A percentile compares a stretch with the other conserved stretches of the same genome.
Evolutionary conservation across 1,139 yeast species (phyloP).

Genomic region (Candida tropicalis): DNA sequence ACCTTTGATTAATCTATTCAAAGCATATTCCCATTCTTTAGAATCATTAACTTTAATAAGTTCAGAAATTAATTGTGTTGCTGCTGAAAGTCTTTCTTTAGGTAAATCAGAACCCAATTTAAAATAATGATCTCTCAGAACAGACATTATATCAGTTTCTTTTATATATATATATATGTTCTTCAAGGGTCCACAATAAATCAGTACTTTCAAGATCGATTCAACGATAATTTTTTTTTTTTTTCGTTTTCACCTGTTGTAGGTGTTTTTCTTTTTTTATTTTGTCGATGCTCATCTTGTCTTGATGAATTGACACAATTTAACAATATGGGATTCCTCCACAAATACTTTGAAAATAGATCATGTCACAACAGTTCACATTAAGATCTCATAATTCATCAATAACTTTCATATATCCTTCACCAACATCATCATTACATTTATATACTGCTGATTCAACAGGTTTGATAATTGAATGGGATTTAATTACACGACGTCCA

Average conservation of each 20-base stretch:
- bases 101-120: conserved; percentile 77
- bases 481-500: conserved; percentile 45
- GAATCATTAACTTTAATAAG: conserved; percentile 45
- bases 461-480: conserved; percentile 58
- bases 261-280: conserved; percentile 4
- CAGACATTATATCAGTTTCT: no score
- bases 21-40: conserved; percentile 81
- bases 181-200: no score
- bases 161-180: no score
- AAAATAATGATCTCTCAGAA: conserved; percentile 77
- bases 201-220: no score
- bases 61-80: conserved; percentile 65
- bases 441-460: conserved; percentile 9
- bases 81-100: conserved; percentile 72
- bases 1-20: conserved; percentile 78
- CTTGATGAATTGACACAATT: neutral
- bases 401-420: conserved; percentile 9
- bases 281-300: neutral
- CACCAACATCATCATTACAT: neutral
- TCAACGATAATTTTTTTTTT: neutral
- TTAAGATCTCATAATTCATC: conserved; percentile 14
- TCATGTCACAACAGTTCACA: conserved; percentile 8
- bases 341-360: neutral
- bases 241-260: neutral
- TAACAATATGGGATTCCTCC: no score